Percentiles rank a stretch among this genome's conserved stretches.
These are phyloP conservation scores for Malus hybrid DNA, from an alignment of 331 rosid genomes.

Conservation along the genomic window DNA sequence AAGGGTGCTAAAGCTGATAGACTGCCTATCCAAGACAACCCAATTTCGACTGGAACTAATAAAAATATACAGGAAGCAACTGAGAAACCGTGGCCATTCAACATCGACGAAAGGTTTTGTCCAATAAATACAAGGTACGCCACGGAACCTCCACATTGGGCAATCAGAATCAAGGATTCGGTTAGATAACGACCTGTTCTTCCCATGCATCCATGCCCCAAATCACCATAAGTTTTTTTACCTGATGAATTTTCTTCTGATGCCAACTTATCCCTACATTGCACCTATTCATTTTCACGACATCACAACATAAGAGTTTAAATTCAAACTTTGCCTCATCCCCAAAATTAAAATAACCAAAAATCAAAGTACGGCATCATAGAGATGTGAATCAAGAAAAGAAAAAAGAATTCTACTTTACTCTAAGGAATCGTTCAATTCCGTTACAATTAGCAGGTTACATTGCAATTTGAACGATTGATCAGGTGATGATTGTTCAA, in stretches of 20 bases:
- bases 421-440: background rate
- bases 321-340: background rate
- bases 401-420: background rate
- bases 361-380: background rate
- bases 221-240: constrained; percentile 60
- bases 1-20: constrained; percentile 72
- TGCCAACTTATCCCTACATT: constrained; percentile 63
- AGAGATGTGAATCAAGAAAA: background rate
- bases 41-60: constrained; percentile 75
- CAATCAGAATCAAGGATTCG: constrained; percentile 49
- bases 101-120: constrained; percentile 63
- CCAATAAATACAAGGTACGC: constrained; percentile 84
- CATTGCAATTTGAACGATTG: background rate
- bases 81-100: constrained; percentile 23
- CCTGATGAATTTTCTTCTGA: constrained; percentile 39
- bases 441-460: background rate
- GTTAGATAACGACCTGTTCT: constrained; percentile 56
- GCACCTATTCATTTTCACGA: constrained; percentile 31
- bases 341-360: background rate
- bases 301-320: background rate
- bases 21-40: constrained; percentile 69
- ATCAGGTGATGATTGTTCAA: background rate
- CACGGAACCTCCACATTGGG: constrained; percentile 72
- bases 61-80: constrained; percentile 39
- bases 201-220: constrained; percentile 68